Conservation (phyloP, 2,329 filamentous ascomycete species). For the Colletotrichum eremochloae region DNA sequence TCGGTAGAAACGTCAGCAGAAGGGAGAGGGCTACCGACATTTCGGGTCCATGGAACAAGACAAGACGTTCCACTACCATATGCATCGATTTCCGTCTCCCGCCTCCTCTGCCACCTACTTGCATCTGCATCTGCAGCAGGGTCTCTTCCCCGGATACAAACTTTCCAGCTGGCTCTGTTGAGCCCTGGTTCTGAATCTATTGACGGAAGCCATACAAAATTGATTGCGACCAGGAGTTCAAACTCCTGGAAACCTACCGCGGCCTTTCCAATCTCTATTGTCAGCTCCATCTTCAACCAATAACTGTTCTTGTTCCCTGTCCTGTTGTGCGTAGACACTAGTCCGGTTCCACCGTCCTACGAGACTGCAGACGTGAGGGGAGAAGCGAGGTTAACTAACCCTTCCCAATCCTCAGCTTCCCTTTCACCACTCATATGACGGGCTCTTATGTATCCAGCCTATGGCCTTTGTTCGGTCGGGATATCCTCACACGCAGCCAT, state of each 20-base stretch:
- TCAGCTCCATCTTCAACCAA: background rate
- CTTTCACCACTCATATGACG: background rate
- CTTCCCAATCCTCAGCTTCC: no score
- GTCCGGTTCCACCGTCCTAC: background rate
- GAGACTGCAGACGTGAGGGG: background rate
- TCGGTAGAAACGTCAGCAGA: background rate
- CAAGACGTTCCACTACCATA: background rate
- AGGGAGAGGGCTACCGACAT: background rate
- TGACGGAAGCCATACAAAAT: background rate
- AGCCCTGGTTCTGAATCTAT: background rate
- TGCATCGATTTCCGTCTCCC: background rate
- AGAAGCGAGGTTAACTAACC: background rate
- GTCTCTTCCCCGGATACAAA: background rate
- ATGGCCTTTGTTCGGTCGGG: background rate
- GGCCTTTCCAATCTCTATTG: background rate
- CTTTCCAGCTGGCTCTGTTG: background rate
- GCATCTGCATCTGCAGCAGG: background rate
- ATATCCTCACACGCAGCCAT: background rate
- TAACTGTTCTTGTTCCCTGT: slow-evolving; percentile 3
- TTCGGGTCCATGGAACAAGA: slow-evolving; percentile 27
- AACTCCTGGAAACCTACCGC: no score
- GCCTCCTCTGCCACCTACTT: background rate
- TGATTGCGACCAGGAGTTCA: background rate
- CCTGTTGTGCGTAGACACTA: background rate
- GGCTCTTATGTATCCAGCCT: background rate